Evolutionary conservation across 2,329 filamentous ascomycete genomes (phyloP).

Genomic region (Laburnicola sp.): DNA sequence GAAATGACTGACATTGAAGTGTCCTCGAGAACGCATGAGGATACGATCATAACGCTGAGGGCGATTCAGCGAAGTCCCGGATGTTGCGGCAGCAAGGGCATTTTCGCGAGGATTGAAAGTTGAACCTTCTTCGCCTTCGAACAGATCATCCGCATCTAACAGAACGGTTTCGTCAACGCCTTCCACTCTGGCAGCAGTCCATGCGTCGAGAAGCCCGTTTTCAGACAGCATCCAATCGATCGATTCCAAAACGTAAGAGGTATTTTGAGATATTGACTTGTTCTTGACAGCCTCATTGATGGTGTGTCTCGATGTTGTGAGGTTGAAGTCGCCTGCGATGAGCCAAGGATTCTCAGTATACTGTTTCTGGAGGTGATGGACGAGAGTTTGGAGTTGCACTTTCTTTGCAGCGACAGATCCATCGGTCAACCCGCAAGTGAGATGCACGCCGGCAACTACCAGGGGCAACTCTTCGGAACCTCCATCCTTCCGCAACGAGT

Average conservation of each 20-base stretch:
- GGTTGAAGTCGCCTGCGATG: slow-evolving; percentile 67
- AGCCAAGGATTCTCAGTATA: slow-evolving; percentile 57
- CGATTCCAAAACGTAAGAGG: slow-evolving; percentile 48
- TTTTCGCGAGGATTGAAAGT: slow-evolving; percentile 67
- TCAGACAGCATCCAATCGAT: slow-evolving; percentile 55
- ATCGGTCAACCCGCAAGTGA: slow-evolving; percentile 64
- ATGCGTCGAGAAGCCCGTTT: slow-evolving; percentile 57
- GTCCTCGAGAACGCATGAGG: slow-evolving; percentile 52
- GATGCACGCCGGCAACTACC: slow-evolving; percentile 62
- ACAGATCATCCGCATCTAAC: slow-evolving; percentile 40
- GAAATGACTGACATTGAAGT: slow-evolving; percentile 52
- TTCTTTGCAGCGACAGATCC: slow-evolving; percentile 61
- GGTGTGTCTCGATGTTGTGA: slow-evolving; percentile 61
- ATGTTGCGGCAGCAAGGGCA: slow-evolving; percentile 56
- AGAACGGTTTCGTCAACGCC: slow-evolving; percentile 46
- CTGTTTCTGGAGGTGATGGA: slow-evolving; percentile 49
- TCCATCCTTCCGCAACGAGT: slow-evolving; percentile 34
- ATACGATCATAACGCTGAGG: slow-evolving; percentile 70
- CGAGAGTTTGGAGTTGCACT: slow-evolving; percentile 57
- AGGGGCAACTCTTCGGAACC: slow-evolving; percentile 44
- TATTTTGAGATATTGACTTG: slow-evolving; percentile 58
- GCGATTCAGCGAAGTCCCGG: slow-evolving; percentile 60
- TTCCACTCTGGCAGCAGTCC: slow-evolving; percentile 53
- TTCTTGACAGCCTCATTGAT: slow-evolving; percentile 58
- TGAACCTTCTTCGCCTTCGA: slow-evolving; percentile 65